Evolutionary conservation across 805 yeast genomes (phyloP).

Genomic region (Zygosaccharomyces pseudorouxii): DNA sequence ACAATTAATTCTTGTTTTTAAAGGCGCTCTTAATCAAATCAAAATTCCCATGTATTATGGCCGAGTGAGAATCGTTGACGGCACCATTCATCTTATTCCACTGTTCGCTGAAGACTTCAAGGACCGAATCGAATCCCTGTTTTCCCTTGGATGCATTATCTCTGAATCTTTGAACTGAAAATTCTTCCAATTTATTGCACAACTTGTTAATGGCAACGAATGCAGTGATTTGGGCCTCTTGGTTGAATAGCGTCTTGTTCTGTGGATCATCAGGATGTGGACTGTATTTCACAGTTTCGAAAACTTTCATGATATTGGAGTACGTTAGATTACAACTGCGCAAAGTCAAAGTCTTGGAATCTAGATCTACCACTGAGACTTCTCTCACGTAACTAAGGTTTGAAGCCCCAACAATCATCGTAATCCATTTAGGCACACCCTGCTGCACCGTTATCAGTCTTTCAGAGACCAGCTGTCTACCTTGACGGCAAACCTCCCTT

Average conservation of each 20-base stretch:
- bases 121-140: slow-evolving; percentile 77
- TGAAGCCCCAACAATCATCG: slow-evolving; percentile 64
- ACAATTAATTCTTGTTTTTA: slow-evolving; percentile 9
- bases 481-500: slow-evolving; percentile 56
- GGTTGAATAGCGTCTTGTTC: slow-evolving; percentile 59
- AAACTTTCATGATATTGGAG: slow-evolving; percentile 69
- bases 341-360: slow-evolving; percentile 59
- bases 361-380: slow-evolving; percentile 75
- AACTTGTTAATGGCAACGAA: slow-evolving; percentile 64
- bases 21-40: slow-evolving; percentile 19
- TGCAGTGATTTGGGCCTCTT: slow-evolving; percentile 86
- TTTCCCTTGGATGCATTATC: slow-evolving; percentile 84
- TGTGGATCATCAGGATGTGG: slow-evolving; percentile 58
- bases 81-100: slow-evolving; percentile 31
- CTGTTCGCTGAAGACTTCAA: slow-evolving; percentile 42
- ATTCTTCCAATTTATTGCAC: slow-evolving; percentile 82
- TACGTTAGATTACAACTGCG: slow-evolving; percentile 84
- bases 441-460: slow-evolving; percentile 86
- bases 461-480: slow-evolving; percentile 66
- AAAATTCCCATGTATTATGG: slow-evolving; percentile 15
- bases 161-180: slow-evolving; percentile 84
- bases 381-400: slow-evolving; percentile 81
- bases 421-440: slow-evolving; percentile 77
- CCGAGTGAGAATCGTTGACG: slow-evolving; percentile 19
- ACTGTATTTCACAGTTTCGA: slow-evolving; percentile 76